Base-by-base conservation (phyloP, 805 yeast genomes). In the Hanseniaspora meyeri region DNA sequence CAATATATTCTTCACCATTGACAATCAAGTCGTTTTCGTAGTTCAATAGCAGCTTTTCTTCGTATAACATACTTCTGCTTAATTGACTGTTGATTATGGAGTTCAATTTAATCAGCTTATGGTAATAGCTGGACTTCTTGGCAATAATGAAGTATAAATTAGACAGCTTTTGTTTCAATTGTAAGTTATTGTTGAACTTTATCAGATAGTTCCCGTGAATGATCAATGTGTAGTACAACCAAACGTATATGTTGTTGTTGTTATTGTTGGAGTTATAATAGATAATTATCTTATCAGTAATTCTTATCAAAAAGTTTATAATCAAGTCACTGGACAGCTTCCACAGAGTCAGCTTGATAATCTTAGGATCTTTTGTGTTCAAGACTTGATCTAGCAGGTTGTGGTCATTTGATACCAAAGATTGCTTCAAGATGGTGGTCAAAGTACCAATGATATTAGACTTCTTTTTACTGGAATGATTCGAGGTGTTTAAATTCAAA, bases 171-270 rank as follows among this genome's bases (percentile, higher is more conserved):
- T 74, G 78, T 55, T 80, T 72, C 57, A 82, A 74, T n/a, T 53
- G 45, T n/a, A 46, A 17, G 11, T 53, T 56, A 80, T 73, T 57
- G 74, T 73, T 40, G 72, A 65, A 42, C 69, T 65, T 40, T 70
- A 46, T 70, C 51, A 75, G 72, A 60, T 82, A 77, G 1, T 87
- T 87, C 48, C 97, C 97, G 66, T 88, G 95, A 5, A 81, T 74
- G 46, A 91, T 77, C 64, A 93, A 73, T 29, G 88, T 73, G 90
- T 95, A 88, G 67, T 87, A 86, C 56, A 91, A 80, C 97, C 97
- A 93, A 5, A 74, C 74, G 5, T 77, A 77, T 60, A 74, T 53
- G 31, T 48, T 51, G 38, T 38, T 52, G 12, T 38, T 52, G 31
- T 17, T 39, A 31, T 40, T 54, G 17, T 36, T 42, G 37, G 37